Conservation (phyloP, 257 asterid genomes). For the Scutellaria barbata region DNA sequence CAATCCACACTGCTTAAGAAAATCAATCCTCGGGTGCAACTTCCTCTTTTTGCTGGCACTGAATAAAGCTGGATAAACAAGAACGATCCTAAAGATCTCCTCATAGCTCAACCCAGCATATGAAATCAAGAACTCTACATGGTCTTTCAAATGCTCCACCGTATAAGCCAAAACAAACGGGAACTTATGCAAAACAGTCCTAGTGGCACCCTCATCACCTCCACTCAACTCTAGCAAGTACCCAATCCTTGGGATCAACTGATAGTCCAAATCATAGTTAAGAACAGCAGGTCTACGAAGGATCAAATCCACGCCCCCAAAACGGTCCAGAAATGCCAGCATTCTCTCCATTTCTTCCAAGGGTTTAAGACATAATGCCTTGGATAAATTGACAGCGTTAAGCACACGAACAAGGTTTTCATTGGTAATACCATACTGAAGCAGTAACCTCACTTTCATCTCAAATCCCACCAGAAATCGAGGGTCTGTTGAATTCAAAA, state of each 20-base stretch:
- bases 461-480: constrained; percentile 63
- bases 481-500: constrained; percentile 54
- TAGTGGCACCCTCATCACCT: constrained; percentile 59
- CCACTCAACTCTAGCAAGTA: constrained; percentile 72
- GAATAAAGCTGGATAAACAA: constrained; percentile 72
- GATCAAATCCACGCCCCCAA: constrained; percentile 70
- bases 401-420: constrained; percentile 74
- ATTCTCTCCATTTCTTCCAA: constrained; percentile 62
- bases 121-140: constrained; percentile 71
- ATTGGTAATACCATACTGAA: constrained; percentile 57
- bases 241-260: constrained; percentile 74
- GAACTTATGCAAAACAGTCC: constrained; percentile 60
- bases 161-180: constrained; percentile 76
- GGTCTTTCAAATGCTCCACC: constrained; percentile 73
- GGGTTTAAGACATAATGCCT: constrained; percentile 68
- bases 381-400: constrained; percentile 61
- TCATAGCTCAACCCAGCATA: constrained; percentile 69
- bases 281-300: constrained; percentile 79
- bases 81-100: constrained; percentile 73
- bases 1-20: constrained; percentile 82
- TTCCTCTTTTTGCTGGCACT: constrained; percentile 85
- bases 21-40: constrained; percentile 77
- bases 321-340: constrained; percentile 65
- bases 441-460: constrained; percentile 59
- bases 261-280: constrained; percentile 66